These are phyloP conservation scores for Clonostachys rosea DNA, from an alignment of 2,329 filamentous ascomycete genomes.

Conservation along the genomic window DNA sequence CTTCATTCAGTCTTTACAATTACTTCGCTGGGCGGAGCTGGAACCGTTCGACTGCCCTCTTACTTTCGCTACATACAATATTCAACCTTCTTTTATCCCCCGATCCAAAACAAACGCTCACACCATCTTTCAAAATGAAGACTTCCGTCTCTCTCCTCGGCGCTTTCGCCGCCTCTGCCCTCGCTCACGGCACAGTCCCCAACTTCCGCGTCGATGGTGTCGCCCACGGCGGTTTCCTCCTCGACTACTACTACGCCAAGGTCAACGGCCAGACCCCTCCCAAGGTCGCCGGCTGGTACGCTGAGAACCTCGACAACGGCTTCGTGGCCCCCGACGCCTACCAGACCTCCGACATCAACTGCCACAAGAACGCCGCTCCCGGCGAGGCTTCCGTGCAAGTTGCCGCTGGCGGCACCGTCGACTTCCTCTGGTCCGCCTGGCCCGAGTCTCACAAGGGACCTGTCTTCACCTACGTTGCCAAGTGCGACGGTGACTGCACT, in stretches of 20 bases:
- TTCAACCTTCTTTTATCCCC: too few species aligned
- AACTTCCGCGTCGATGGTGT: conserved; percentile 1
- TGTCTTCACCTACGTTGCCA: conserved; percentile 58
- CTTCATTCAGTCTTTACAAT: too few species aligned
- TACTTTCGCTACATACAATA: too few species aligned
- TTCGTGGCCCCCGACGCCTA: conserved; percentile 36
- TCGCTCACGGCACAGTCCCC: conserved; percentile 2
- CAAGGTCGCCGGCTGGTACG: conserved; percentile 5
- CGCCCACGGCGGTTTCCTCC: conserved; percentile 1
- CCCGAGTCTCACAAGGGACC: conserved; percentile 39
- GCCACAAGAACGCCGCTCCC: conserved; percentile 31
- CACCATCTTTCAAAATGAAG: too few species aligned
- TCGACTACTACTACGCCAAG: not conserved
- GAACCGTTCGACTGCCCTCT: too few species aligned
- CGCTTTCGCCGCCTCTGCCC: not conserved
- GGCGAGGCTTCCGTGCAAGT: conserved; percentile 26
- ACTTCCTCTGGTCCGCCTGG: conserved; percentile 32
- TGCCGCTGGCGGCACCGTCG: conserved; percentile 28
- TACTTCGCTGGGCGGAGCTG: too few species aligned
- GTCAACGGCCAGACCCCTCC: not conserved
- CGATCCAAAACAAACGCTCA: too few species aligned
- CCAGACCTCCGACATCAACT: conserved; percentile 32
- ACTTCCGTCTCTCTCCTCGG: too few species aligned
- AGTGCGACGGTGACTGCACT: conserved; percentile 50
- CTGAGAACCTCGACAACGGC: conserved; percentile 31